Conservation (phyloP, 148 eudicot species). For the Cornus florida region DNA sequence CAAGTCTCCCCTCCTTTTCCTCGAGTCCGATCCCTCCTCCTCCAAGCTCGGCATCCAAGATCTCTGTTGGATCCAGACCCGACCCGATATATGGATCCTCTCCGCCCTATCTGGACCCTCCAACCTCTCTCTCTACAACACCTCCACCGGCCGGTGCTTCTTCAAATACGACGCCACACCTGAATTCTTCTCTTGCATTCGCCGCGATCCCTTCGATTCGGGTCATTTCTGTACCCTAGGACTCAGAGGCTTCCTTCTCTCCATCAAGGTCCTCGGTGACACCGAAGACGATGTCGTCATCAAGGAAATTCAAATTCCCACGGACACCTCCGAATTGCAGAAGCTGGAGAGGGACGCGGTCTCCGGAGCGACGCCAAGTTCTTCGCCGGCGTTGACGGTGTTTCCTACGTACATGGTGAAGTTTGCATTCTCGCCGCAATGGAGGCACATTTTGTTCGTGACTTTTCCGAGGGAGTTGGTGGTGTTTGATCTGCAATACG, state of each 20-base stretch:
- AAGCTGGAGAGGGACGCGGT: slow-evolving; percentile 70
- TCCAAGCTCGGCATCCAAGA: slow-evolving; percentile 77
- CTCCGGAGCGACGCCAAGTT: slow-evolving; percentile 17
- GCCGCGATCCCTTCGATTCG: slow-evolving; percentile 85
- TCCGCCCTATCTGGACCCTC: slow-evolving; percentile 80
- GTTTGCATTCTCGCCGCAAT: slow-evolving; percentile 71
- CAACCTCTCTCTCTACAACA: slow-evolving; percentile 54
- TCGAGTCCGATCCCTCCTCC: slow-evolving; percentile 26
- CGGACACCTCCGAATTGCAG: slow-evolving; percentile 57
- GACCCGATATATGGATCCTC: slow-evolving; percentile 59
- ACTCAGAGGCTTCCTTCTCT: slow-evolving; percentile 60
- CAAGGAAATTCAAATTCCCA: slow-evolving; percentile 52
- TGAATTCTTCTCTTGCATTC: slow-evolving; percentile 65
- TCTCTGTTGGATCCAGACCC: slow-evolving; percentile 77
- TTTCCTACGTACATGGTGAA: slow-evolving; percentile 68
- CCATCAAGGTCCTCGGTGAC: slow-evolving; percentile 57
- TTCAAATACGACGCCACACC: slow-evolving; percentile 70
- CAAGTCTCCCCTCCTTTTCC: slow-evolving; percentile 45
- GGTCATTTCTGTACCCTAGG: slow-evolving; percentile 66
- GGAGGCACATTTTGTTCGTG: slow-evolving; percentile 74
- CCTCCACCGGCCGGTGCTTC: slow-evolving; percentile 70
- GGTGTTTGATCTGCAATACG: slow-evolving; percentile 84
- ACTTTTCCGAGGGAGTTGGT: slow-evolving; percentile 91
- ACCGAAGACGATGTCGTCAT: slow-evolving; percentile 55
- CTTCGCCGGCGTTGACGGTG: slow-evolving; percentile 58